Percentiles rank a stretch among this genome's conserved stretches.
Conservation (phyloP, 768 basidiomycete species). For the Suillus bovinus region DNA sequence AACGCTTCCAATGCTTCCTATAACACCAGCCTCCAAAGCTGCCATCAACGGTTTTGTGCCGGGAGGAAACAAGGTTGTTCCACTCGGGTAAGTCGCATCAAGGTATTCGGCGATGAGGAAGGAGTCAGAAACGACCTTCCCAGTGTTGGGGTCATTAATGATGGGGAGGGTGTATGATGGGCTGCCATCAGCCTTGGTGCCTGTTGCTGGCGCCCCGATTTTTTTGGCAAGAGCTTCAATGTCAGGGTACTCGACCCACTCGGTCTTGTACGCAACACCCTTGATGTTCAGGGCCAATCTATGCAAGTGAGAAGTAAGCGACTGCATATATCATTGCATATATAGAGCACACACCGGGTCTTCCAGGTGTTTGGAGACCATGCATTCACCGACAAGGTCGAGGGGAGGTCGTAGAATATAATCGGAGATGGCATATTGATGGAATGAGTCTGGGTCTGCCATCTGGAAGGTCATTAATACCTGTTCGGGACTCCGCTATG, state of each 20-base stretch:
- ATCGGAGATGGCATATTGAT: constrained; percentile 27
- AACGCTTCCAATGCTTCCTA: constrained; percentile 15
- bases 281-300: constrained; percentile 44
- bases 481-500: constrained; percentile 6
- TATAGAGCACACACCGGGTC: constrained; percentile 33
- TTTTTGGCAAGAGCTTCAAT: constrained; percentile 35
- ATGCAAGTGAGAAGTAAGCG: constrained; percentile 5
- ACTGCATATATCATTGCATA: not conserved
- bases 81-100: constrained; percentile 41
- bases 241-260: constrained; percentile 46
- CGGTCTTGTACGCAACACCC: constrained; percentile 39
- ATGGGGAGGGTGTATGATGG: constrained; percentile 42
- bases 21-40: constrained; percentile 34
- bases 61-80: constrained; percentile 41
- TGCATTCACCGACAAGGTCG: constrained; percentile 26
- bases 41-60: constrained; percentile 41
- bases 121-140: constrained; percentile 39
- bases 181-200: constrained; percentile 29
- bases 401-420: constrained; percentile 49
- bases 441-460: not conserved
- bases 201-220: constrained; percentile 34
- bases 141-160: constrained; percentile 40
- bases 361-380: constrained; percentile 53
- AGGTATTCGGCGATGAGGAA: constrained; percentile 47
- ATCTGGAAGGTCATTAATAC: constrained; percentile 5